Evolutionary conservation across 257 asterid species (phyloP), one percentile per base, ranked within the genome.

Genomic region (Solanum rostratum): DNA sequence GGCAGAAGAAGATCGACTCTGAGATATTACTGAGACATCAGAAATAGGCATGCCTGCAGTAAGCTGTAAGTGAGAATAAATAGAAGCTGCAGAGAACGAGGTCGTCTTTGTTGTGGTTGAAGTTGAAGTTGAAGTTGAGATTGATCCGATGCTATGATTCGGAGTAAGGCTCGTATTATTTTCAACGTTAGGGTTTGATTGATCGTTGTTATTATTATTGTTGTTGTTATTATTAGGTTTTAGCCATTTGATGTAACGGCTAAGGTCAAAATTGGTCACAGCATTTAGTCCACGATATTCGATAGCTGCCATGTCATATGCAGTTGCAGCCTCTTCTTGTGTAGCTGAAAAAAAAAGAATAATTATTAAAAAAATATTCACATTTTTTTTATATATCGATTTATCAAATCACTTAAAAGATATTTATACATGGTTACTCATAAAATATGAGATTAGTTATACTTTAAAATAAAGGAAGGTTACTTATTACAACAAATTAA

Each of bases 251-350:
- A 94, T 94, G 91, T 94, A 94, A 59, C 97, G 95, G 52, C 97
- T 93, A 1, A 94, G 94, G 30, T 94, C 97, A 30, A 94, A 94
- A 65, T 94, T 94, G 22, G 98, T 94, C 82, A 94, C 98, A 1
- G 97, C 98, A 7, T 93, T 91, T 16, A 93, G 91, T 18, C 98
- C 98, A 84, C 98, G 94, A 46, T 93, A 94, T 55, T 94, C 98
- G 6, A 93, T 93, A 4, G 98, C 98, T 45, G 98, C 98, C 97
- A 92, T 92, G 87, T 94, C 98, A 55, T 94, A 94, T 29, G 97
- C 98, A 10, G 93, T 85, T 4, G 98, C 98, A 49, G 97, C 97
- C 84, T 94, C 98, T 90, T 94, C 97, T 85, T 94, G 98, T 11
- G 98, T 94, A 30, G 95, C 98, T 94, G 90, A 87, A 87, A 82